Conservation (phyloP, 441 rosid species). For the Daphne laureola region DNA sequence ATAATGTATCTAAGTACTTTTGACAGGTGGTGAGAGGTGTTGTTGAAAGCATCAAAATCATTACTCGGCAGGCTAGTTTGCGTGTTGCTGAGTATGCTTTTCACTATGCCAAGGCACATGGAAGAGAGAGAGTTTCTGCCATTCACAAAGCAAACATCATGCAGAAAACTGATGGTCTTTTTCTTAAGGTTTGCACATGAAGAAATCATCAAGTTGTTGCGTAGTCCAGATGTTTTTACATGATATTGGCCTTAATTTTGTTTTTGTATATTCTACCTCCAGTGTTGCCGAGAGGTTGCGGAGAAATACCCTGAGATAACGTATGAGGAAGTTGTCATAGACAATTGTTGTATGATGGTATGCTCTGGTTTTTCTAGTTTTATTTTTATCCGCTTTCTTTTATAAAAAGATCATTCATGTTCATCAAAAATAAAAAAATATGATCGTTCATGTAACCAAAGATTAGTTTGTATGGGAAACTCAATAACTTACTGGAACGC, state of each 20-base stretch:
- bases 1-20: slow-evolving; percentile 5
- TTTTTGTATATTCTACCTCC: slow-evolving; percentile 18
- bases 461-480: no score
- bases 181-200: slow-evolving; percentile 60
- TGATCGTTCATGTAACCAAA: no score
- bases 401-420: no score
- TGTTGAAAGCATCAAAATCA: slow-evolving; percentile 92
- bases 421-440: no score
- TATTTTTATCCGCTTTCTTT: no score
- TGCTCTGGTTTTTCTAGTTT: not conserved
- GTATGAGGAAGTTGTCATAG: slow-evolving; percentile 97
- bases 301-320: slow-evolving; percentile 85
- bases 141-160: slow-evolving; percentile 97
- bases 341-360: slow-evolving; percentile 99
- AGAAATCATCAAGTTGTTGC: not conserved
- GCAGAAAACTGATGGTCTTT: slow-evolving; percentile 99
- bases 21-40: slow-evolving; percentile 94
- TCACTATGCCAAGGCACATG: slow-evolving; percentile 87
- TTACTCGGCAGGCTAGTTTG: slow-evolving; percentile 89
- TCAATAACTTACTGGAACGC: no score
- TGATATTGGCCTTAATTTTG: not conserved
- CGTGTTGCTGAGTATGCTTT: slow-evolving; percentile 98
- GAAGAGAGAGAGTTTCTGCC: slow-evolving; percentile 91
- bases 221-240: slow-evolving; percentile 3
- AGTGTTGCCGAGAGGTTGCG: slow-evolving; percentile 98